Evolutionary conservation across 345 rosid species (phyloP).

Genomic region (Microcos paniculata): DNA sequence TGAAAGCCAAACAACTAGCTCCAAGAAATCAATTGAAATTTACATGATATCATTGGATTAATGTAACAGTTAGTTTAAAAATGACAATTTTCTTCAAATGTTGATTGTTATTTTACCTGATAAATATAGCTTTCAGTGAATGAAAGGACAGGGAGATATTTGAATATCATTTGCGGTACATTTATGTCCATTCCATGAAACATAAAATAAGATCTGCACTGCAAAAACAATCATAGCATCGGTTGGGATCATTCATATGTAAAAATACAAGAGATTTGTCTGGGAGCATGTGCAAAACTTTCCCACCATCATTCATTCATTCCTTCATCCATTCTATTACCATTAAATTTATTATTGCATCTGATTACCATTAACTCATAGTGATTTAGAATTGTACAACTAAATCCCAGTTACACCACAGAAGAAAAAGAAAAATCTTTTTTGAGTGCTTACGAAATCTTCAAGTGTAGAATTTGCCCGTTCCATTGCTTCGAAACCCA

Average conservation of each 20-base stretch:
- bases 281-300: not conserved
- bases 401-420: not conserved
- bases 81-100: not conserved
- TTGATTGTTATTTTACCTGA: conserved; percentile 65
- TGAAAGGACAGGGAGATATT: conserved; percentile 68
- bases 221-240: conserved; percentile 7
- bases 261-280: not conserved
- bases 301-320: not conserved
- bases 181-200: conserved; percentile 72
- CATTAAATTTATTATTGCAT: not conserved
- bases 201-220: conserved; percentile 97
- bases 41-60: not conserved
- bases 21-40: not conserved
- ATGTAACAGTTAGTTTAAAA: not conserved
- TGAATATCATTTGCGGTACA: conserved; percentile 54
- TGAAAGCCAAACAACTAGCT: conserved; percentile 4
- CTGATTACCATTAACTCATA: not conserved
- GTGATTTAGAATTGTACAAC: not conserved
- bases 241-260: not conserved
- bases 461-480: conserved; percentile 92
- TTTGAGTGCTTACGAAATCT: conserved; percentile 64
- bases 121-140: conserved; percentile 83
- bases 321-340: not conserved
- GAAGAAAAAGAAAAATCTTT: not conserved
- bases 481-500: conserved; percentile 80